Conservation (phyloP, 108 stramenopile genomes). For the Skeletonema tropicum region DNA sequence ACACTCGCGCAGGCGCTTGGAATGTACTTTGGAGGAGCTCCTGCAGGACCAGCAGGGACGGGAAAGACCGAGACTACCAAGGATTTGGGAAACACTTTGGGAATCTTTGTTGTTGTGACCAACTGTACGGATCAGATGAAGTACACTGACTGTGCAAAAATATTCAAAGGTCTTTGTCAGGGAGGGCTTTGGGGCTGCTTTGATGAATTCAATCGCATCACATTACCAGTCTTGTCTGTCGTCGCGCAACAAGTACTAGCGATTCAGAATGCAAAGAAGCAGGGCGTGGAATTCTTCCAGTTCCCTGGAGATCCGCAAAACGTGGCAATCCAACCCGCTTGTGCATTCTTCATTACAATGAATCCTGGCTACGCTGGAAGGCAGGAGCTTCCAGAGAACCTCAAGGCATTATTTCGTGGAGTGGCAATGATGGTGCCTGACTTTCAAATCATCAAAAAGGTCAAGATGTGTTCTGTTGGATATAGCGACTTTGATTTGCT, state of each 20-base stretch:
- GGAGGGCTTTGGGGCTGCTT: conserved; percentile 94
- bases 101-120: conserved; percentile 91
- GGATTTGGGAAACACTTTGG: conserved; percentile 88
- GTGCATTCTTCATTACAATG: conserved; percentile 95
- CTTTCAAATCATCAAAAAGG: conserved; percentile 94
- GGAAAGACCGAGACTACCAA: conserved; percentile 89
- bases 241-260: conserved; percentile 92
- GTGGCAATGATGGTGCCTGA: conserved; percentile 96
- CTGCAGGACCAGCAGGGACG: conserved; percentile 93
- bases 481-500: conserved; percentile 84
- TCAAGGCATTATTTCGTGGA: conserved; percentile 92
- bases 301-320: conserved; percentile 94
- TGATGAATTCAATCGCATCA: conserved; percentile 95
- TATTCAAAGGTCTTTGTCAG: conserved; percentile 93
- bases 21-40: conserved; percentile 94
- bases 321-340: conserved; percentile 76
- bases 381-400: conserved; percentile 92
- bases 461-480: conserved; percentile 92
- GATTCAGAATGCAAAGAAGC: conserved; percentile 91
- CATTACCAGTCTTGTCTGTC: conserved; percentile 89
- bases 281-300: conserved; percentile 74
- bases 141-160: conserved; percentile 93
- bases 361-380: conserved; percentile 95
- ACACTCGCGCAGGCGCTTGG: conserved; percentile 93
- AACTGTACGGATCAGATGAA: conserved; percentile 93